A percentile compares a stretch with the other conserved stretches of the same genome.
Conservation (phyloP, 2,329 filamentous ascomycete genomes). For the Beauveria bassiana region DNA sequence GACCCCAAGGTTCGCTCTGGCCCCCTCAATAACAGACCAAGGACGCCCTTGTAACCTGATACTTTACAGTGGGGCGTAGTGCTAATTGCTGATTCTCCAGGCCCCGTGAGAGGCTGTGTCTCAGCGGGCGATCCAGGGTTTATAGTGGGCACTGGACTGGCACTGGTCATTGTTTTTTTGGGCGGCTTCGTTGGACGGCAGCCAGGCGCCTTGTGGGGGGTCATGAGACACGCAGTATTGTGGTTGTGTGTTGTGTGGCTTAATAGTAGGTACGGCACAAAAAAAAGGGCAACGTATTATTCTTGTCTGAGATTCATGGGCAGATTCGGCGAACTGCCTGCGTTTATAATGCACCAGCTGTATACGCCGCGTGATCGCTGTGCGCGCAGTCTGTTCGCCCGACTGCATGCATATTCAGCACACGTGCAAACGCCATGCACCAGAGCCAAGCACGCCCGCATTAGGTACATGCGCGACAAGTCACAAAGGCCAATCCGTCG, state of each 20-base stretch:
- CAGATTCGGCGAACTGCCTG: not conserved
- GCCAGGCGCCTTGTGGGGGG: not conserved
- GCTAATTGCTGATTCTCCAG: conserved; percentile 3
- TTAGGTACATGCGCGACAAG: no score
- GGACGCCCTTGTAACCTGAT: not conserved
- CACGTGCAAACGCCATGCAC: conserved; percentile 5
- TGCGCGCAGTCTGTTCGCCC: not conserved
- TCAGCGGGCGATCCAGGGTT: not conserved
- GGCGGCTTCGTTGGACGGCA: not conserved
- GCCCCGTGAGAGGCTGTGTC: conserved; percentile 2
- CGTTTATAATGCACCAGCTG: not conserved
- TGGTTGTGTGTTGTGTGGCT: no score
- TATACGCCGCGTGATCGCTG: not conserved
- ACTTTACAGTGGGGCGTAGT: conserved; percentile 7
- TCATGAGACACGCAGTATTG: not conserved
- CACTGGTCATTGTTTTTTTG: not conserved
- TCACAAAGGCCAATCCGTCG: not conserved
- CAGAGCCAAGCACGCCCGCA: not conserved
- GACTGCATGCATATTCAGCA: not conserved
- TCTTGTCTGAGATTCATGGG: conserved; percentile 4
- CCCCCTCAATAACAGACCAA: not conserved
- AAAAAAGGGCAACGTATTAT: not conserved
- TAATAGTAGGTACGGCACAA: not conserved
- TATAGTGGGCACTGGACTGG: not conserved
- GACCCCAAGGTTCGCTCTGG: not conserved